These are phyloP conservation scores for Peterozyma xylosa DNA, from an alignment of 805 yeast genomes.

Conservation along the genomic window DNA sequence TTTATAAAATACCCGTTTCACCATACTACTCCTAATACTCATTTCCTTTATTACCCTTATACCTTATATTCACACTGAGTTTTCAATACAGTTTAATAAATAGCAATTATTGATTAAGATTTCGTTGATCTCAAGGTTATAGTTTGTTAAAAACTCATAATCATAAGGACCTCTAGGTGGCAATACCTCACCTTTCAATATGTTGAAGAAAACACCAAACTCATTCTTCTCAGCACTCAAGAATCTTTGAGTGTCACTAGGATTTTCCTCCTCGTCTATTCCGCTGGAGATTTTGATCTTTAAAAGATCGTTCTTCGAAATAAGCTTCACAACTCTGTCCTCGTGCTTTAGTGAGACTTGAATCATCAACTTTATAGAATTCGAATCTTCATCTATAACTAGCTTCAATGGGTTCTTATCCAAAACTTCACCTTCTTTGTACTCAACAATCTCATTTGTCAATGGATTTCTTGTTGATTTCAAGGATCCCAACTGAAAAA, in stretches of 20 bases:
- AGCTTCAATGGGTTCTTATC: conserved; percentile 8
- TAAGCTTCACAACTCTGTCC: neutral
- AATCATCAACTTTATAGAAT: conserved; percentile 14
- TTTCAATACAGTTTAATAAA: conserved; percentile 12
- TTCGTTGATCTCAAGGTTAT: conserved; percentile 13
- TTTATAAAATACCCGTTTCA: too few species aligned
- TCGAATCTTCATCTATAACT: conserved; percentile 19
- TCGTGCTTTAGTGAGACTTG: conserved; percentile 11
- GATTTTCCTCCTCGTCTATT: conserved; percentile 1
- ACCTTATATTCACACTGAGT: neutral
- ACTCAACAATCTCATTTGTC: conserved; percentile 3
- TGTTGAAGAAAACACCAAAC: conserved; percentile 10
- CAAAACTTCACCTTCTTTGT: neutral
- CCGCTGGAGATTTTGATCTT: neutral
- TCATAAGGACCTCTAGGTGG: conserved; percentile 20
- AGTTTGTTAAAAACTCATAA: conserved; percentile 16
- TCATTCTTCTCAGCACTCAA: conserved; percentile 5
- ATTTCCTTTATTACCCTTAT: too few species aligned
- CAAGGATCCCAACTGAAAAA: conserved; percentile 14
- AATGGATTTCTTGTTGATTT: conserved; percentile 16
- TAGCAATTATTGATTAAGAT: conserved; percentile 16
- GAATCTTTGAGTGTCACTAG: conserved; percentile 6
- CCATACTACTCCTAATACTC: too few species aligned
- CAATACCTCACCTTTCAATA: conserved; percentile 16
- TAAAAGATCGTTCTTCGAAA: neutral